Conservation (phyloP, 768 basidiomycete species). For the Xerocomellus intermedius region DNA sequence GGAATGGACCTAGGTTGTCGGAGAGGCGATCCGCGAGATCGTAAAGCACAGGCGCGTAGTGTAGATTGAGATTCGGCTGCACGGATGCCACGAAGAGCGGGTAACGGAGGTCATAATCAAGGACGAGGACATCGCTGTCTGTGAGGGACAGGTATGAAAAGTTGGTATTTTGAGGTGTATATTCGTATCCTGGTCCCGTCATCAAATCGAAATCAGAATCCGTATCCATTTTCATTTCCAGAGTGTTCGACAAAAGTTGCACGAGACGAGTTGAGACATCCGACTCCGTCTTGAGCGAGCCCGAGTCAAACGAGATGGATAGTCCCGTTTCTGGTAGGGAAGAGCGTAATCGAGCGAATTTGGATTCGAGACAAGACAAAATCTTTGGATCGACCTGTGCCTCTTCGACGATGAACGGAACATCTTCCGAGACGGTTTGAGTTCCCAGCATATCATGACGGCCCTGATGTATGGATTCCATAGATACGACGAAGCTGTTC, state of each 20-base stretch:
- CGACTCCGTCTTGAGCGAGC: not conserved
- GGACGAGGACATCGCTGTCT: conserved; percentile 44
- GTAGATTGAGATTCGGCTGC: conserved; percentile 22
- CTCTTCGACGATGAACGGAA: conserved; percentile 1
- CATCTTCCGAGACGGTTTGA: not conserved
- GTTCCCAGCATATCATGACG: not conserved
- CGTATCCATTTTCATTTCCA: not conserved
- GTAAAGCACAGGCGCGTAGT: conserved; percentile 45
- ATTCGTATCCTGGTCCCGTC: conserved; percentile 13
- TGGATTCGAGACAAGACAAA: conserved; percentile 22
- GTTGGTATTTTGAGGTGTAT: conserved; percentile 13
- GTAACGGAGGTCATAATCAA: conserved; percentile 54
- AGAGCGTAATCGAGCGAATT: conserved; percentile 12
- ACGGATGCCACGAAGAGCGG: conserved; percentile 36
- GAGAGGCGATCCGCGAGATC: conserved; percentile 40
- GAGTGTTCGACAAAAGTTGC: conserved; percentile 14
- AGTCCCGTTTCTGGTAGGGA: conserved; percentile 6
- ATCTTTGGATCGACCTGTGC: conserved; percentile 11
- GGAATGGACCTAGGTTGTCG: conserved; percentile 37
- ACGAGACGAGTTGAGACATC: conserved; percentile 17
- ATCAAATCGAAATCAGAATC: conserved; percentile 3
- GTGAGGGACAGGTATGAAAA: conserved; percentile 20
- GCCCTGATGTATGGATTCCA: conserved; percentile 24
- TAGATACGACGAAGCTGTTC: conserved; percentile 38
- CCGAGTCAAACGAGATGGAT: conserved; percentile 10